Evolutionary conservation across 2,329 filamentous ascomycete species (phyloP).

Genomic region (Colletotrichum cordylinicola): DNA sequence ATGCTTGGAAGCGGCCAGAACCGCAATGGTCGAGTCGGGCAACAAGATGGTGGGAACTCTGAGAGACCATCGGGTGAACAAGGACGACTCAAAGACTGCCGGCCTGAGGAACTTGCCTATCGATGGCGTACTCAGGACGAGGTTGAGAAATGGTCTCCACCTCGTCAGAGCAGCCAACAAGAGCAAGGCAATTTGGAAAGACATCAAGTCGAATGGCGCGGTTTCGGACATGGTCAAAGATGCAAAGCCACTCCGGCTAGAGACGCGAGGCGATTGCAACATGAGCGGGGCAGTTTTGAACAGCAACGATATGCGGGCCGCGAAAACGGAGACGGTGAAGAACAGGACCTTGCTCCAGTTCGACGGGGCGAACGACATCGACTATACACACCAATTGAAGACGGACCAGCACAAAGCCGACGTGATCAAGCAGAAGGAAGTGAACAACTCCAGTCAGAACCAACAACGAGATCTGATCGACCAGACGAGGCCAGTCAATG

Average conservation of each 20-base stretch:
- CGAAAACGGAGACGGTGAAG: neutral
- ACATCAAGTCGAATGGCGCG: neutral
- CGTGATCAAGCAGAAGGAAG: neutral
- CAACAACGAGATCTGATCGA: neutral
- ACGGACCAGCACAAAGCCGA: neutral
- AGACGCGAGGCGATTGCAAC: neutral
- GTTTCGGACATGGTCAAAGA: neutral
- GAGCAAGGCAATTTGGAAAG: neutral
- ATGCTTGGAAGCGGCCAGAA: neutral
- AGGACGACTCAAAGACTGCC: neutral
- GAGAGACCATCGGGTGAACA: neutral
- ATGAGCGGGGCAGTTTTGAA: neutral
- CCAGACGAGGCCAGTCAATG: neutral
- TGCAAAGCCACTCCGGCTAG: neutral
- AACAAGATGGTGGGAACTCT: conserved; percentile 14
- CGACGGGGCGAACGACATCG: neutral
- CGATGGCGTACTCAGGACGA: neutral
- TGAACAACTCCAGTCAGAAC: neutral
- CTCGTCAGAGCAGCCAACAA: neutral
- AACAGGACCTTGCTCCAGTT: neutral
- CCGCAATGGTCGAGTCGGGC: neutral
- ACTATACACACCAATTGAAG: neutral
- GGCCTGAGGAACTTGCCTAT: neutral
- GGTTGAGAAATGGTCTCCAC: neutral
- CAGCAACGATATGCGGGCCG: neutral